Evolutionary conservation across 495 filamentous ascomycete species (phyloP).

Genomic region (Clohesyomyces aquaticus): DNA sequence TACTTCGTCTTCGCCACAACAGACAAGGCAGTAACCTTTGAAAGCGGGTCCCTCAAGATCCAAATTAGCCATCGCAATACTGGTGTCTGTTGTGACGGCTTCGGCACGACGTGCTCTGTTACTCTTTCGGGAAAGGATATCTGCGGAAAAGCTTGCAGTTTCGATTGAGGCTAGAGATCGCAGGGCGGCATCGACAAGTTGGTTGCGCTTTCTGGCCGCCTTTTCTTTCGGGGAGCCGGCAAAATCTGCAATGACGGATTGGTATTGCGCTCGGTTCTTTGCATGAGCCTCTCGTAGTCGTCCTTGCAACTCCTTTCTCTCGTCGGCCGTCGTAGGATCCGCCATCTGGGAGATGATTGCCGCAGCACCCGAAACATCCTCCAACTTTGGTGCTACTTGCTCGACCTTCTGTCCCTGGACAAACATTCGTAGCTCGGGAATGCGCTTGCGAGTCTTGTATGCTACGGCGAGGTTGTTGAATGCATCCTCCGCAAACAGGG

Average conservation of each 20-base stretch:
- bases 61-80: slow-evolving; percentile 27
- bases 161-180: slow-evolving; percentile 37
- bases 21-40: slow-evolving; percentile 46
- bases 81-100: slow-evolving; percentile 35
- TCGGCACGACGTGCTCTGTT: slow-evolving; percentile 43
- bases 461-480: slow-evolving; percentile 28
- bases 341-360: slow-evolving; percentile 28
- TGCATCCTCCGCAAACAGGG: slow-evolving; percentile 27
- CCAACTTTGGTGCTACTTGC: slow-evolving; percentile 24
- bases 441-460: slow-evolving; percentile 24
- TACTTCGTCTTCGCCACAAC: slow-evolving; percentile 45
- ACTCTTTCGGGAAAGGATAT: slow-evolving; percentile 43
- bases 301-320: slow-evolving; percentile 17
- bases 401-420: slow-evolving; percentile 25
- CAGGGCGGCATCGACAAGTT: slow-evolving; percentile 41
- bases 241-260: neutral
- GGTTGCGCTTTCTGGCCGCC: slow-evolving; percentile 30
- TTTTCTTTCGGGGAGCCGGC: slow-evolving; percentile 21
- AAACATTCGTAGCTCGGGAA: slow-evolving; percentile 29
- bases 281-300: slow-evolving; percentile 25
- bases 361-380: slow-evolving; percentile 32
- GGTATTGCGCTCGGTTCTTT: slow-evolving; percentile 24
- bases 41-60: slow-evolving; percentile 35
- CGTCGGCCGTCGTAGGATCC: neutral
- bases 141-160: slow-evolving; percentile 34